These are phyloP conservation scores for Solanum virginianum DNA, from an alignment of 257 asterid species.

Conservation along the genomic window DNA sequence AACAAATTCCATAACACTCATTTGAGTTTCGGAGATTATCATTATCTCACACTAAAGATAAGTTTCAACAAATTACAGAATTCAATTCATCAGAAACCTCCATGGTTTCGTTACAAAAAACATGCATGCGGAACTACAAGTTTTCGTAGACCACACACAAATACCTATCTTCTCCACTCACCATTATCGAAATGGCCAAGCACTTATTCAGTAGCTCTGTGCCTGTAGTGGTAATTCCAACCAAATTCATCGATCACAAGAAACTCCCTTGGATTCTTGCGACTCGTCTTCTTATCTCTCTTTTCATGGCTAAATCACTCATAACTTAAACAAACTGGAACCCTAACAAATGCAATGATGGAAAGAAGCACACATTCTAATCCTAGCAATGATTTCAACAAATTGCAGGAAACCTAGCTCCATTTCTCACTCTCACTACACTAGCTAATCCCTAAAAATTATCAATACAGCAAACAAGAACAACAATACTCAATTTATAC, in stretches of 20 bases:
- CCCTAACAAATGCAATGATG: not conserved
- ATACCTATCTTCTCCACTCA: not conserved
- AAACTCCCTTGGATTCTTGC: not conserved
- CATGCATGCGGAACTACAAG: not conserved
- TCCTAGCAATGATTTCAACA: conserved; percentile 1
- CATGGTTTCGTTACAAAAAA: conserved; percentile 4
- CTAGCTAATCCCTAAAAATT: not conserved
- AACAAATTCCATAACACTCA: not conserved
- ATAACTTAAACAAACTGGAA: not conserved
- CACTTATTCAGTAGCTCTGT: not conserved
- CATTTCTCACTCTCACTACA: not conserved
- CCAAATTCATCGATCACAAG: not conserved
- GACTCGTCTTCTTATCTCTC: not conserved
- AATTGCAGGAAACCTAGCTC: not conserved
- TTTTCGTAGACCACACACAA: conserved; percentile 1
- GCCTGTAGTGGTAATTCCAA: not conserved
- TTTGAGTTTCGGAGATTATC: not conserved
- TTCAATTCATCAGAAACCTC: conserved; percentile 3
- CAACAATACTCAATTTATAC: not conserved
- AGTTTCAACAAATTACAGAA: conserved; percentile 5
- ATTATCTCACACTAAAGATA: not conserved
- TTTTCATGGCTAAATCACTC: not conserved
- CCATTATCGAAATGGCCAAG: not conserved
- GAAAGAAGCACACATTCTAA: not conserved
- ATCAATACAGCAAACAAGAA: not conserved